Evolutionary conservation across 148 eudicot species (phyloP), one percentile per base, ranked within the genome.

Genomic region (Chenopodium quinoa): DNA sequence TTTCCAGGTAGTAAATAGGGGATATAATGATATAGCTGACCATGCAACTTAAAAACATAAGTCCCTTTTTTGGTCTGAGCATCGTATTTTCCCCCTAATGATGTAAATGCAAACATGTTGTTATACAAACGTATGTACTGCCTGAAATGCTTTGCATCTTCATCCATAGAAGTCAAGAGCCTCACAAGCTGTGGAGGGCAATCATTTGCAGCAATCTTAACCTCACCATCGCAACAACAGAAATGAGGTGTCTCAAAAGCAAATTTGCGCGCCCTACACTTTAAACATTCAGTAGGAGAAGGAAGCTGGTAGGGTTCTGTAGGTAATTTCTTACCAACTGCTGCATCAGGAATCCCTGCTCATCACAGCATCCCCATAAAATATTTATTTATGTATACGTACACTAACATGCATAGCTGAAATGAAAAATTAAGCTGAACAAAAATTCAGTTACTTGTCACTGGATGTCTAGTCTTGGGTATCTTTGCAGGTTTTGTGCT

Each of bases 1-100:
- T 75, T 22, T 4, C 31, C 31, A 1, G 47, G 66, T 1, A 54
- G 16, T 3, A 75, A 19, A 75, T 75, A n/a, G 31, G 78, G 78
- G 0, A 75, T 12, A 17, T 11, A 11, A 14, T 75, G 78, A 16
- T 75, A 54, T 9, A 75, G 52, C 9, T 56, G 66, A 1, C 66
- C 78, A 56, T 75, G 66, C 16, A 75, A 17, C 56, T 75, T 54
- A 32, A 75, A 75, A 6, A 75, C 78, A 27, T 75, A 75, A 1
- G 58, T 75, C 0, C 78, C 78, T 32, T 54, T 75, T 0, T 75
- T 66, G 0, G 40, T 75, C 7, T 75, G 8, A 0, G 78, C 66
- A 13, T 56, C 48, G 1, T 27, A 1, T 47, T 1, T 31, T 5
- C 78, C 78, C 0, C 78, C 78, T 0, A 56, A 7, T 3, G 78